Evolutionary conservation across 1,284 basidiomycete genomes (phyloP).

Genomic region (Pulchroboletus neoregius): DNA sequence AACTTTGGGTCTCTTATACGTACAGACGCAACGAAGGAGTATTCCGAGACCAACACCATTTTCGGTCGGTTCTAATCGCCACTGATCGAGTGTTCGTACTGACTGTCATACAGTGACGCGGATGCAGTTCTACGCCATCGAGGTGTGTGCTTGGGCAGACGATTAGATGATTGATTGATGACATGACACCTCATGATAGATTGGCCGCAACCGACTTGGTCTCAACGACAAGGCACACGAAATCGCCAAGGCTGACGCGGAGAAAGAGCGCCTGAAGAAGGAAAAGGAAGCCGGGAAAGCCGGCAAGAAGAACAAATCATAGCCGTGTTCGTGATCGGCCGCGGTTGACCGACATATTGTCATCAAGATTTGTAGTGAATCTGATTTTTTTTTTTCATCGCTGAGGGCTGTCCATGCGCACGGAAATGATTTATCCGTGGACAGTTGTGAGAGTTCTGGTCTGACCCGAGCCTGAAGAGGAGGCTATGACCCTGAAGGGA

Average conservation of each 20-base stretch:
- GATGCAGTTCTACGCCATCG: slow-evolving; percentile 91
- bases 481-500: slow-evolving; percentile 10
- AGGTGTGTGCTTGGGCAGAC: slow-evolving; percentile 45
- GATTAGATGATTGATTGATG: slow-evolving; percentile 5
- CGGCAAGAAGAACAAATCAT: slow-evolving; percentile 39
- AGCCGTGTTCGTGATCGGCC: slow-evolving; percentile 5
- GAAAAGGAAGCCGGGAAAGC: slow-evolving; percentile 43
- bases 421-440: slow-evolving; percentile 20
- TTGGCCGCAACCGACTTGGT: slow-evolving; percentile 88
- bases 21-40: slow-evolving; percentile 76
- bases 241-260: slow-evolving; percentile 67
- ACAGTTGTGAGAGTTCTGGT: slow-evolving; percentile 5
- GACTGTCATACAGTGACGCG: slow-evolving; percentile 52
- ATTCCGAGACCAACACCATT: slow-evolving; percentile 91
- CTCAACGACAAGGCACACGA: slow-evolving; percentile 90
- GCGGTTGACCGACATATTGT: slow-evolving; percentile 1
- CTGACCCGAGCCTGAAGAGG: slow-evolving; percentile 5
- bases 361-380: slow-evolving; percentile 1
- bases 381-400: neutral
- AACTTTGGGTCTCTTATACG: slow-evolving; percentile 98
- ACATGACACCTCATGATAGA: slow-evolving; percentile 43
- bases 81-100: neutral
- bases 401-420: neutral
- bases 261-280: slow-evolving; percentile 54
- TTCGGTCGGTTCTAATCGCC: slow-evolving; percentile 58